Base-by-base conservation (phyloP, 2,329 filamentous ascomycete species). In the Elsinoe perseae region DNA sequence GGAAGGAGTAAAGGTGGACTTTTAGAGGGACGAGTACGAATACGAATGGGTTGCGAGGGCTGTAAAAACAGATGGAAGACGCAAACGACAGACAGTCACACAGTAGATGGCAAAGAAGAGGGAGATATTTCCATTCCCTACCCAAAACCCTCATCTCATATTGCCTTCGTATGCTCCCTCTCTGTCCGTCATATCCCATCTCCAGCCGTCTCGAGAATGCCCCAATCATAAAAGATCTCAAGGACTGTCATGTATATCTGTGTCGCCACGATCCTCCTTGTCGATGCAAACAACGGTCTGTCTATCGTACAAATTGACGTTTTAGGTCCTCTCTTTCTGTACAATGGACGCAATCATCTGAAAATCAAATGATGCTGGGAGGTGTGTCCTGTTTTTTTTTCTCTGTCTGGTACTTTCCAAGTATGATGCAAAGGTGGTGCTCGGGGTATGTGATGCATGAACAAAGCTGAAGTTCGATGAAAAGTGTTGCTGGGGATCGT, bases 291-390 rank as follows among this genome's bases (percentile, higher is more conserved):
- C 20, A 25, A 23, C n/a, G n/a, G 10, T 6, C 20, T 18, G 44
- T 50, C 44, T 50, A 50, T 50, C 44, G 44, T 50, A 50, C 44
- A 50, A 50, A 32, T 50, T 50, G 44, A 50, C 44, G 44, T 50
- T 50, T 50, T 50, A 50, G 44, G 44, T 50, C 44, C 27, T 50
- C 44, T 50, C 44, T 50, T 50, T 50, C 44, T 50, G 44, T 50
- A 50, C 44, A 50, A 50, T 32, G 44, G 44, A 50, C 25, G 28
- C 27, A 9, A 32, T 50, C 27, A 50, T 50, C 21, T n/a, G 16
- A 16, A 16, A 3, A 18, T n/a, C 9, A n/a, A 30, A 25, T 16
- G 6, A n/a, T 52, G 10, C 48, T 8, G 20, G 32, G 48, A 52
- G 32, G 30, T 52, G 48, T 52, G 48, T 52, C 16, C 48, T 52